These are phyloP conservation scores for Apiotrichum veenhuisii DNA, from an alignment of 1,284 basidiomycete genomes.

Conservation along the genomic window DNA sequence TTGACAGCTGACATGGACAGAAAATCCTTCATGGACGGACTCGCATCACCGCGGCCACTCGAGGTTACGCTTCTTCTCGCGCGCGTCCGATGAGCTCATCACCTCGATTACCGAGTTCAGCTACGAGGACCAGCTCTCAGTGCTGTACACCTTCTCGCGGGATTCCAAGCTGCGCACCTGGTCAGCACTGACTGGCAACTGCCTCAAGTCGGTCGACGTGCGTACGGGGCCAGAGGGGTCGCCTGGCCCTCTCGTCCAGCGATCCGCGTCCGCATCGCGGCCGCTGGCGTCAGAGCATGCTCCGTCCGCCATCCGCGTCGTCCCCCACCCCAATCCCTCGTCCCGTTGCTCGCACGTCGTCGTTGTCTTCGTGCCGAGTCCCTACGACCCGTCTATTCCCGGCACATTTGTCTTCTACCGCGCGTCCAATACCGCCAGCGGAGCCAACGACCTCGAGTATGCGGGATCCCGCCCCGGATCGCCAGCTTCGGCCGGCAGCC, in stretches of 20 bases:
- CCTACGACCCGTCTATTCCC: slow-evolving; percentile 29
- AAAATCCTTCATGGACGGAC: slow-evolving; percentile 30
- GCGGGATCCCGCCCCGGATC: slow-evolving; percentile 38
- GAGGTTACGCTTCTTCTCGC: slow-evolving; percentile 38
- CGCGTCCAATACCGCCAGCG: slow-evolving; percentile 24
- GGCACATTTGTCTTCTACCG: slow-evolving; percentile 49
- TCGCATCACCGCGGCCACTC: slow-evolving; percentile 36
- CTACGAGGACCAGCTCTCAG: slow-evolving; percentile 55
- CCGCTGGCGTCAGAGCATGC: slow-evolving; percentile 10
- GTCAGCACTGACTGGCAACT: slow-evolving; percentile 49
- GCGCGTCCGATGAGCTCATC: slow-evolving; percentile 33
- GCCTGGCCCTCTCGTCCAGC: background rate
- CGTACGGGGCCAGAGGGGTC: slow-evolving; percentile 14
- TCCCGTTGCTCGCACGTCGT: slow-evolving; percentile 44
- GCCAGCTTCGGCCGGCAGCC: slow-evolving; percentile 24
- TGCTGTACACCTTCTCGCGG: slow-evolving; percentile 80
- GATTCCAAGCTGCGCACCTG: slow-evolving; percentile 80
- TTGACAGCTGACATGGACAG: slow-evolving; percentile 12
- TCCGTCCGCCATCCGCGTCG: slow-evolving; percentile 36
- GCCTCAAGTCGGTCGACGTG: slow-evolving; percentile 46
- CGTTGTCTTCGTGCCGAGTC: slow-evolving; percentile 43
- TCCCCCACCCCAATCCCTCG: slow-evolving; percentile 32
- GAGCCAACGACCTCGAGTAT: slow-evolving; percentile 34
- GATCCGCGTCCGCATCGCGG: slow-evolving; percentile 1
- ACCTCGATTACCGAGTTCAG: slow-evolving; percentile 34